Evolutionary conservation across 148 eudicot species (phyloP).

Genomic region (Spergularia marina): DNA sequence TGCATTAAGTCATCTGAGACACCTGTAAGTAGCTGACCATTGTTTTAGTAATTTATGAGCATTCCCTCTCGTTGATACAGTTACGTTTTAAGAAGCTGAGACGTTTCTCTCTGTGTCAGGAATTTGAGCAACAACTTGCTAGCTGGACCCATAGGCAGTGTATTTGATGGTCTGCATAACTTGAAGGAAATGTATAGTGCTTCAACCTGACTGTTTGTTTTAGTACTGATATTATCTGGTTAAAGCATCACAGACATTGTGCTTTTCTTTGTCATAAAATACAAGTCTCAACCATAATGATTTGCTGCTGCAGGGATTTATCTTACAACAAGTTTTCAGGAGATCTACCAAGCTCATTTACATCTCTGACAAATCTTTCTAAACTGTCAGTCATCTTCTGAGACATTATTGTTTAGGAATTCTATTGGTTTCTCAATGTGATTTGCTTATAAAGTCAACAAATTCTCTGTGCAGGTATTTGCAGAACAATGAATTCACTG

Average conservation of each 20-base stretch:
- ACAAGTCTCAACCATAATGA: neutral
- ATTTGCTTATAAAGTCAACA: conserved; percentile 2
- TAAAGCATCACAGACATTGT: neutral
- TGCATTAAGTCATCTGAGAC: conserved; percentile 55
- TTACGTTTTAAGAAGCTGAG: neutral
- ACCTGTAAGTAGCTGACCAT: conserved; percentile 58
- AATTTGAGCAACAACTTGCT: conserved; percentile 77
- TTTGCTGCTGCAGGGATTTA: conserved; percentile 62
- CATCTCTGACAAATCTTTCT: conserved; percentile 55
- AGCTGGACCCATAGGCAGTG: conserved; percentile 70
- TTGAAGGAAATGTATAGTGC: conserved; percentile 69
- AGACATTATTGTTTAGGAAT: neutral
- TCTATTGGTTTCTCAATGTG: neutral
- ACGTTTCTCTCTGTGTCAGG: conserved; percentile 42
- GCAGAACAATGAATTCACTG: conserved; percentile 73
- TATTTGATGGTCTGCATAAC: conserved; percentile 58
- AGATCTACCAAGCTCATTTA: conserved; percentile 78
- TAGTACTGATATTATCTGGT: neutral
- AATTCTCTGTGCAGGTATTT: conserved; percentile 48
- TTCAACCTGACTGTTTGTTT: conserved; percentile 2
- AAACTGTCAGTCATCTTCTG: conserved; percentile 49
- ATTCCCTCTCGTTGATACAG: neutral
- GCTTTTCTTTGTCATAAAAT: neutral
- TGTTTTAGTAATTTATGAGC: neutral
- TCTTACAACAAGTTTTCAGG: conserved; percentile 81